Conservation (phyloP, 805 yeast genomes). For the Tetrapisispora taiwanensis region DNA sequence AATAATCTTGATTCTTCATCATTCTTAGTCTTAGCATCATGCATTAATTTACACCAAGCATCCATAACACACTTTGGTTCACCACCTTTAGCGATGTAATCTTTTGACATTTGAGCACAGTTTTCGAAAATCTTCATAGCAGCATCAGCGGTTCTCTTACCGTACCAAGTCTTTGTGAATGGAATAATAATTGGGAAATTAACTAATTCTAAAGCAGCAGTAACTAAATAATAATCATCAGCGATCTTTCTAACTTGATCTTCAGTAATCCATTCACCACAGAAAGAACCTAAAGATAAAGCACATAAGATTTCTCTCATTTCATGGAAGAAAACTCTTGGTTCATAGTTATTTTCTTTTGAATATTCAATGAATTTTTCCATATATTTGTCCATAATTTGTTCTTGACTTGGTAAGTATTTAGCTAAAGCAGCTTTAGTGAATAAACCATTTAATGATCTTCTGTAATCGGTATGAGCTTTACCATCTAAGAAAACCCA, state of each 20-base stretch:
- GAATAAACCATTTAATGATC: constrained; percentile 80
- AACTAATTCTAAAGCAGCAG: constrained; percentile 94
- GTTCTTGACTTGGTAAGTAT: constrained; percentile 79
- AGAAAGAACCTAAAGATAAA: constrained; percentile 80
- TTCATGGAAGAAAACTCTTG: constrained; percentile 76
- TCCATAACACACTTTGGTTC: constrained; percentile 85
- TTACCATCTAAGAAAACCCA: constrained; percentile 98
- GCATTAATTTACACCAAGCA: constrained; percentile 86
- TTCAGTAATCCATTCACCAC: constrained; percentile 90
- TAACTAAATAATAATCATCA: constrained; percentile 83
- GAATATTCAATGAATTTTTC: constrained; percentile 50
- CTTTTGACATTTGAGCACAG: constrained; percentile 84
- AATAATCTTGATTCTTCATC: constrained; percentile 46
- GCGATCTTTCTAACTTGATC: constrained; percentile 82
- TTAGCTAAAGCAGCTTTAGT: constrained; percentile 71
- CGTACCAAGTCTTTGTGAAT: constrained; percentile 96
- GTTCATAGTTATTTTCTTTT: constrained; percentile 41
- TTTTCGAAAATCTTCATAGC: constrained; percentile 84
- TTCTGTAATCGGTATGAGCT: constrained; percentile 88
- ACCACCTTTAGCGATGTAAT: constrained; percentile 67
- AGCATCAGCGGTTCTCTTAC: constrained; percentile 83
- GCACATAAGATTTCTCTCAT: constrained; percentile 97
- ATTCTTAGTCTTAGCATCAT: constrained; percentile 44
- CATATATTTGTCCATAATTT: constrained; percentile 73
- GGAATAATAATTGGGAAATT: constrained; percentile 96